Evolutionary conservation across 305 asterid genomes (phyloP), one percentile per base, ranked within the genome.

Genomic region (Rubia occidens): DNA sequence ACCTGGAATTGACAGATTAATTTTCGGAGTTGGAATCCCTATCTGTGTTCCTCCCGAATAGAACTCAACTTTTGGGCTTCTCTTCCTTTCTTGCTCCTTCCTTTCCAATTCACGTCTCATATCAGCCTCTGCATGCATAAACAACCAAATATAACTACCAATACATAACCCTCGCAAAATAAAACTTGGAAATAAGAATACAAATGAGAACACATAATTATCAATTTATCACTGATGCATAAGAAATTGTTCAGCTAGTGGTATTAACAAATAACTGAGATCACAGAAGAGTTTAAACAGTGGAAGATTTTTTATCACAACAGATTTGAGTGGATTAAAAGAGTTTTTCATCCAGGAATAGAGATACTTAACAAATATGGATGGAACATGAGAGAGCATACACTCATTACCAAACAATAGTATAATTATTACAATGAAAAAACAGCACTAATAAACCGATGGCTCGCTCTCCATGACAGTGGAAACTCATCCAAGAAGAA

Each of bases 41-140:
- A 86, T 84, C 65, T 90, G 97, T 68, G 85, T 69, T 74, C 95
- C 96, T 68, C 89, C 92, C 61, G 97, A 84, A 54, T 84, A 66
- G 75, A 90, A 94, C 61, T 94, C 99, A 70, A 94, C 77, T 81
- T 84, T 94, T 58, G 72, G 97, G 75, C 69, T 87, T 80, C 82
- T 89, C 86, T 88, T 89, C 84, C 90, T 88, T 71, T 94, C 99
- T 77, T 83, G 97, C 75, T 88, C 97, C 86, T 78, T 89, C 84
- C 95, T 88, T 72, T 94, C 97, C 81, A 83, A 61, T 77, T 90
- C 96, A 73, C 90, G 90, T 83, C 82, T 89, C 83, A 82, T 82
- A 69, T 87, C 96, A 71, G 79, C 85, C 85, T 94, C 99, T 94
- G 82, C 69, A 61, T 18, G 53, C 66, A 81, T 64, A 78, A 60